These are phyloP conservation scores for Russula dissimulans DNA, from an alignment of 768 basidiomycete genomes.

Conservation along the genomic window DNA sequence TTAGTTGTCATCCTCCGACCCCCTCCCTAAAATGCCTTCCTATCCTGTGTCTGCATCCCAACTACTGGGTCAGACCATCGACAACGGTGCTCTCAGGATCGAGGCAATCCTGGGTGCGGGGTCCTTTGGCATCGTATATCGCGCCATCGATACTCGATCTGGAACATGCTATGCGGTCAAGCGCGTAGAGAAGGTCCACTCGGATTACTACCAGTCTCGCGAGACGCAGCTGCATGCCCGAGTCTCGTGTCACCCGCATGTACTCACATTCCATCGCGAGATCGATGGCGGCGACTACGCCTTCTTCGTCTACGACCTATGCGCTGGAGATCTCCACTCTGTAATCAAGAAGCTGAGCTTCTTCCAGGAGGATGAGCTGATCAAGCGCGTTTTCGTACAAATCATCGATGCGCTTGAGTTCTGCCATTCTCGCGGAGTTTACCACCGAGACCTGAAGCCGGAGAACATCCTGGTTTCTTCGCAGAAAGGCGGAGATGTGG, in stretches of 20 bases:
- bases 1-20: not conserved
- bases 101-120: conserved; percentile 82
- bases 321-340: conserved; percentile 2
- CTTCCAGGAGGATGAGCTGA: conserved; percentile 6
- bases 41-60: not conserved
- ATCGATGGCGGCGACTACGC: conserved; percentile 71
- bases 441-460: not conserved
- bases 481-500: not conserved
- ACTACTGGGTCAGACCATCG: conserved; percentile 37
- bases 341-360: not conserved
- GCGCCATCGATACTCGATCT: conserved; percentile 49
- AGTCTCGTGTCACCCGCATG: conserved; percentile 63
- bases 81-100: conserved; percentile 70
- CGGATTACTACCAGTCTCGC: conserved; percentile 24
- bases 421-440: conserved; percentile 10
- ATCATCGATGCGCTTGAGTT: conserved; percentile 7
- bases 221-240: conserved; percentile 76
- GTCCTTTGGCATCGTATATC: conserved; percentile 93
- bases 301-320: conserved; percentile 11
- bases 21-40: not conserved
- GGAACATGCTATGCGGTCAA: conserved; percentile 68
- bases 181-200: conserved; percentile 54
- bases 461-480: not conserved
- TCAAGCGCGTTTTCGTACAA: conserved; percentile 8
- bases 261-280: conserved; percentile 83